phyloP scores from a whole-genome alignment of 345 rosid species.

The Pistacia vera region DNA sequence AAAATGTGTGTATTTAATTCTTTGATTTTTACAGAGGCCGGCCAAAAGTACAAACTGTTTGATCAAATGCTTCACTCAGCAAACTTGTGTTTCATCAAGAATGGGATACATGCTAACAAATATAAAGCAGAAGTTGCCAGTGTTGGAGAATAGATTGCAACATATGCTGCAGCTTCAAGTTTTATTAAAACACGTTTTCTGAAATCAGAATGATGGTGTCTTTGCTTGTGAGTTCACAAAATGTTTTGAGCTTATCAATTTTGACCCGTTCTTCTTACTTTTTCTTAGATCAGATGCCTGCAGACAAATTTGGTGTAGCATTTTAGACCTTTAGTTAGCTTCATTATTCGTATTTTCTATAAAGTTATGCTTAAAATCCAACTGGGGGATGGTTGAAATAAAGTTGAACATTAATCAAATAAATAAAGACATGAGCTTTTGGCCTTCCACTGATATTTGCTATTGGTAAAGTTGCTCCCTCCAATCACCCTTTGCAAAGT shows the following conservation, averaged over 20 bases:
- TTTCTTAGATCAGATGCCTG: background rate
- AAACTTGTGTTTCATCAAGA: slow-evolving; percentile 4
- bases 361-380: slow-evolving; percentile 10
- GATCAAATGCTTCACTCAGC: background rate
- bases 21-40: background rate
- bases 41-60: background rate
- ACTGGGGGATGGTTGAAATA: background rate
- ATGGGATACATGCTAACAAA: background rate
- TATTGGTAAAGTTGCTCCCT: slow-evolving; percentile 1
- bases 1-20: too few relatives aligned
- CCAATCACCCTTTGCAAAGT: background rate
- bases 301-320: slow-evolving; percentile 4
- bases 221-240: slow-evolving; percentile 4
- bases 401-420: background rate
- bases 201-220: slow-evolving; percentile 8
- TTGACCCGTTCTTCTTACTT: background rate
- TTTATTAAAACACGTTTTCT: slow-evolving; percentile 1
- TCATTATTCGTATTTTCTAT: background rate
- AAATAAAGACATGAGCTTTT: slow-evolving; percentile 3
- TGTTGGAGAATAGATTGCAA: background rate
- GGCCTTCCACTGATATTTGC: background rate
- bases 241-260: background rate
- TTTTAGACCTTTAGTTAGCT: background rate
- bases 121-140: background rate
- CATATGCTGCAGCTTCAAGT: background rate